Conservation (phyloP, 768 basidiomycete genomes). For the Lepiota brunneoincarnata region DNA sequence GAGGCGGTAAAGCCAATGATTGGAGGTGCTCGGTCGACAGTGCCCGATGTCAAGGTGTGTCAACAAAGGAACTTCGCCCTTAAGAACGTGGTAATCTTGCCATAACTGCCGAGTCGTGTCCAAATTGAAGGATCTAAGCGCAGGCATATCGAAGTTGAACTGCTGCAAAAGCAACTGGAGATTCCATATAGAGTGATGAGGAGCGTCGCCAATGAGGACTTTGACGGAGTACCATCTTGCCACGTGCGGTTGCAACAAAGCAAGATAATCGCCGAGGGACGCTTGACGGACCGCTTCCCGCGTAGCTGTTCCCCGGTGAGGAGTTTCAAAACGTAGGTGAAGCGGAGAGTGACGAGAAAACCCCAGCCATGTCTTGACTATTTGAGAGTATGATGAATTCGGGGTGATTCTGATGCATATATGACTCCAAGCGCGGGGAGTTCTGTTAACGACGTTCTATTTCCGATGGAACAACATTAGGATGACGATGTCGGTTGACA, state of each 20-base stretch:
- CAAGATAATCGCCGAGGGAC: slow-evolving; percentile 1
- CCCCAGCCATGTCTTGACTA: slow-evolving; percentile 3
- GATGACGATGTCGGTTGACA: background rate
- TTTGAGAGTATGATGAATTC: slow-evolving; percentile 3
- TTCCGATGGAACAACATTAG: background rate
- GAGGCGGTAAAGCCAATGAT: slow-evolving; percentile 11
- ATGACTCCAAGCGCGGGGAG: slow-evolving; percentile 5
- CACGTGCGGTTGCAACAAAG: slow-evolving; percentile 5
- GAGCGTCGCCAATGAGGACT: slow-evolving; percentile 6
- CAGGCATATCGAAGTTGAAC: slow-evolving; percentile 14
- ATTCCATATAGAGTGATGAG: slow-evolving; percentile 13
- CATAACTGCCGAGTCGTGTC: slow-evolving; percentile 11
- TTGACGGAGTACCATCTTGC: slow-evolving; percentile 5
- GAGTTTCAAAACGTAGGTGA: slow-evolving; percentile 10
- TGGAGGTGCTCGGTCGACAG: slow-evolving; percentile 10
- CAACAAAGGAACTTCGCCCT: slow-evolving; percentile 2
- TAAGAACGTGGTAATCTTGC: slow-evolving; percentile 10
- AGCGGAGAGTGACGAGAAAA: slow-evolving; percentile 1
- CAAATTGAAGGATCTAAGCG: slow-evolving; percentile 7
- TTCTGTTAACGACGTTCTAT: slow-evolving; percentile 6
- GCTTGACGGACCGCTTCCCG: background rate
- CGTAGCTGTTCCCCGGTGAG: slow-evolving; percentile 7
- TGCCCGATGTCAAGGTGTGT: slow-evolving; percentile 6
- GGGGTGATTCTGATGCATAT: slow-evolving; percentile 8
- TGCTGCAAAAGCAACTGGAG: slow-evolving; percentile 11